Percentiles rank a stretch among this genome's conserved stretches.
These are phyloP conservation scores for Syzygium syzygioides DNA, from an alignment of 441 rosid genomes.

Conservation along the genomic window DNA sequence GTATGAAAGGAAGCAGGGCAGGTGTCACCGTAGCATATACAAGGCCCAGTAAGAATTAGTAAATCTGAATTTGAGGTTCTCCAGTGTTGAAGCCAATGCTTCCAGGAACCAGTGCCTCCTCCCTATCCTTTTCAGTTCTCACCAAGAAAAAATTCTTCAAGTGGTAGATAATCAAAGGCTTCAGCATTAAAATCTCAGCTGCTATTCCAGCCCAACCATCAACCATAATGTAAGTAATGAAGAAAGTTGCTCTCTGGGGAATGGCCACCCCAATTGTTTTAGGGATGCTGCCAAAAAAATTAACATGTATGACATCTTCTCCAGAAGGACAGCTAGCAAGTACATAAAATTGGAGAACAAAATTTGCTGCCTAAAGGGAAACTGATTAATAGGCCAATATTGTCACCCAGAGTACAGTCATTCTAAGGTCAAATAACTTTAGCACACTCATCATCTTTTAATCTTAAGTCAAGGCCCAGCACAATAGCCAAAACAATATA, in stretches of 20 bases:
- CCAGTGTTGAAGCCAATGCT: too few species aligned
- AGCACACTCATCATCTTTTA: neutral
- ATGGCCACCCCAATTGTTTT: too few species aligned
- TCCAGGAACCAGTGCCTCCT: too few species aligned
- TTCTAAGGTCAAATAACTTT: neutral
- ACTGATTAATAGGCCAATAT: neutral
- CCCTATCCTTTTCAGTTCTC: too few species aligned
- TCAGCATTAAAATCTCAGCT: too few species aligned
- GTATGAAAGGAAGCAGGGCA: constrained; percentile 72
- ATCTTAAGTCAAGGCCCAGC: neutral
- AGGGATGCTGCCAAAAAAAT: too few species aligned
- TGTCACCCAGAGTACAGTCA: neutral
- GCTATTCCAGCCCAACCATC: too few species aligned
- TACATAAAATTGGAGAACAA: neutral
- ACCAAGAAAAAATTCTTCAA: too few species aligned
- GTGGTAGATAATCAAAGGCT: too few species aligned
- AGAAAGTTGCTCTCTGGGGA: too few species aligned
- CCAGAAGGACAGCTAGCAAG: neutral
- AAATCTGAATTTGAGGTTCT: too few species aligned
- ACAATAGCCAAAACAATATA: neutral
- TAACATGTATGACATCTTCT: neutral
- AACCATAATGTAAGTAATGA: too few species aligned
- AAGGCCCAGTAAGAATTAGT: constrained; percentile 89
- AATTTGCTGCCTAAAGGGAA: neutral
- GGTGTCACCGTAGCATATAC: constrained; percentile 89